Conservation (phyloP, 1,139 yeast species). For the Yamadazyma trypodendri region DNA sequence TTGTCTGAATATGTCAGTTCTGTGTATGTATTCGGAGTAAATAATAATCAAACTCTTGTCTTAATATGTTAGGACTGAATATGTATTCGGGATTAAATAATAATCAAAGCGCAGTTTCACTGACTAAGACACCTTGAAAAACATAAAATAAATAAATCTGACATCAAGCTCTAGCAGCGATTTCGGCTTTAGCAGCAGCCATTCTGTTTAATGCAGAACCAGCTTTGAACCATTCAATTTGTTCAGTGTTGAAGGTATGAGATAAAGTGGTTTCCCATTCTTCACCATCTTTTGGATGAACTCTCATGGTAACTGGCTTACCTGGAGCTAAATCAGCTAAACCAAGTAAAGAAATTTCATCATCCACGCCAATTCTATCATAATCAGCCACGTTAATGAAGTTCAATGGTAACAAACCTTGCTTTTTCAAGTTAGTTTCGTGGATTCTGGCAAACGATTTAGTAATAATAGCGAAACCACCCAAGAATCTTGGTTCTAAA, state of each 20-base stretch:
- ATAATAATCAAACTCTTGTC: too few relatives aligned
- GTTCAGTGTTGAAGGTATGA: conserved; percentile 94
- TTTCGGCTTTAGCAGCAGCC: conserved; percentile 49
- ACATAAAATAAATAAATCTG: background rate
- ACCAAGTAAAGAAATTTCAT: conserved; percentile 85
- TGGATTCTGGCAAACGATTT: conserved; percentile 96
- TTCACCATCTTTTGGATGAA: conserved; percentile 83
- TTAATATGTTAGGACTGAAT: conserved; percentile 4
- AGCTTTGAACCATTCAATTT: conserved; percentile 98
- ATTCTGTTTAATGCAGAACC: conserved; percentile 99
- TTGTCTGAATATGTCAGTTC: too few relatives aligned
- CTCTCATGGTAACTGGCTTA: conserved; percentile 81
- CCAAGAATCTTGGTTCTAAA: conserved; percentile 98
- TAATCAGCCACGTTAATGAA: conserved; percentile 85
- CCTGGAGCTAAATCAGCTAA: conserved; percentile 90
- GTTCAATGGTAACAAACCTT: conserved; percentile 83
- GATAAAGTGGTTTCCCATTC: conserved; percentile 87
- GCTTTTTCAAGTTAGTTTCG: conserved; percentile 53
- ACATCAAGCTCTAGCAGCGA: background rate
- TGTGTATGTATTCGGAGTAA: too few relatives aligned
- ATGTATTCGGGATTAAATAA: conserved; percentile 10
- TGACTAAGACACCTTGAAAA: background rate
- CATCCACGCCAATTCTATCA: conserved; percentile 90
- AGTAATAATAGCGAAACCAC: conserved; percentile 96
- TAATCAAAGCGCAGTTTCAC: conserved; percentile 7